Evolutionary conservation across 345 rosid genomes (phyloP).

Genomic region (Eucalyptus polyanthemos): DNA sequence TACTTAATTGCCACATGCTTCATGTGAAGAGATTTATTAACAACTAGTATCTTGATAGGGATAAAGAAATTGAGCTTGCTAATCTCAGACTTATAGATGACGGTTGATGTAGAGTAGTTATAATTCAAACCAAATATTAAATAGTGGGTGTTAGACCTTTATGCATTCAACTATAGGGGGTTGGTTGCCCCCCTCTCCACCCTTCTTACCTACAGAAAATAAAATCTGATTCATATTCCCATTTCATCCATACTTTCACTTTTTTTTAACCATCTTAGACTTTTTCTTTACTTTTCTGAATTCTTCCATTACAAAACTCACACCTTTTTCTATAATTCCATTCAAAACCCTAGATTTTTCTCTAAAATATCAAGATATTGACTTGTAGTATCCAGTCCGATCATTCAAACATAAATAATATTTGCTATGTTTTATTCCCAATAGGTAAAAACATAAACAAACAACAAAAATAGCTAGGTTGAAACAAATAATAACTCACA

Average conservation of each 20-base stretch:
- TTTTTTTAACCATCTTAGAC: not conserved
- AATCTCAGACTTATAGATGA: not conserved
- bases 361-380: not conserved
- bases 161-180: not conserved
- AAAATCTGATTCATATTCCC: not conserved
- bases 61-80: fast-evolving
- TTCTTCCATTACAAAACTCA: not conserved
- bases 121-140: not conserved
- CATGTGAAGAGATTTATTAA: not conserved
- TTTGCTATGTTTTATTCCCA: not conserved
- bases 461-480: not conserved
- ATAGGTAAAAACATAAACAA: not conserved
- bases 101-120: not conserved
- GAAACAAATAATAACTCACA: not conserved
- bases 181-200: not conserved
- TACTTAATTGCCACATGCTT: not conserved
- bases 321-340: not conserved
- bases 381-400: not conserved
- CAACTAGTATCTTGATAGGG: not conserved
- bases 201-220: not conserved
- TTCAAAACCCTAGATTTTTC: not conserved
- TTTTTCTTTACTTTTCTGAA: not conserved
- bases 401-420: not conserved
- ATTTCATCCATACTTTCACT: not conserved
- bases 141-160: not conserved